Evolutionary conservation across 108 stramenopile genomes (phyloP), one percentile per base, ranked within the genome.

Genomic region (Bacterosira constricta): DNA sequence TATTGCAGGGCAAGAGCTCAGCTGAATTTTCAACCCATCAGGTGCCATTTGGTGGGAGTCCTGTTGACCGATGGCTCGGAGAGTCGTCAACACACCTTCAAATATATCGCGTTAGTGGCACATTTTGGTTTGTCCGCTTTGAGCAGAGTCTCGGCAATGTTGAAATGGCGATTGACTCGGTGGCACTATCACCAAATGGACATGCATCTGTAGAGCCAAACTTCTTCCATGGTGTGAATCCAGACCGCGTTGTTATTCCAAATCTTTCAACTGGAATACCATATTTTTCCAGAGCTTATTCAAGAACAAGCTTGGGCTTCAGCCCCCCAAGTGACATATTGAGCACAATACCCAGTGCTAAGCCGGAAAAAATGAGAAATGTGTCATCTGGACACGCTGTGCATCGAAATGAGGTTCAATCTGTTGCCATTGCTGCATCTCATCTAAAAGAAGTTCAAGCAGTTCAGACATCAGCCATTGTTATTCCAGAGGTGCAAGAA

Each of bases 391-490:
- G 57, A 9, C 41, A 76, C 50, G 69, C 86, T 2, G 58, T 91
- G 23, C 86, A 92, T 41, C 83, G 71, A 17, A 71, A 89, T 35
- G 91, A 91, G 71, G 80, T 93, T 25, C 94, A 95, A 77, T 49
- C 53, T 9, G 45, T 95, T 39, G 76, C 69, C 6, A 35, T 92
- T 25, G 85, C 85, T 21, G 91, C 94, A 18, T 54, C 80, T 31
- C 89, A 90, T 66, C 57, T 66, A 26, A 76, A 83, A 52, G 94
- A 95, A 54, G 72, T 95, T 50, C 94, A 95, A 53, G 44, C 61
- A 44, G 74, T 95, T 52, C 67, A 73, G 29, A 88, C 90, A n/a
- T 60, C 81, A 1, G 89, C 92, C 32, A 59, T 85, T 5, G 46
- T 39, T 7, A 79, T 91, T 18, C 84, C 75, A 13, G 92, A 90